Evolutionary conservation across 2,329 filamentous ascomycete genomes (phyloP).

Genomic region (Dactylellina haptotyla): DNA sequence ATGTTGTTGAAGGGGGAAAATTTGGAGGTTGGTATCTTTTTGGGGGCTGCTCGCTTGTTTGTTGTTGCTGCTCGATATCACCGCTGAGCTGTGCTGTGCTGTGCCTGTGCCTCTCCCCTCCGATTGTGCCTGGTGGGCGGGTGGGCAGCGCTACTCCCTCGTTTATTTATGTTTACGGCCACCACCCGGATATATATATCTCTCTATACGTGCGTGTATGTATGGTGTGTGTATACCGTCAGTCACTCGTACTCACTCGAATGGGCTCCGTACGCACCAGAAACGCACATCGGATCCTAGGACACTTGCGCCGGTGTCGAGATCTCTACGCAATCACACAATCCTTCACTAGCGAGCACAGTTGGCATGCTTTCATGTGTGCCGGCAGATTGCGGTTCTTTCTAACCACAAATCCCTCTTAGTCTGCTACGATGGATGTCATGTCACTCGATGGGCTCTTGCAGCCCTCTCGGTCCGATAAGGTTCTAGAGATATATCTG

Average conservation of each 20-base stretch:
- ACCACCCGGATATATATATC: too few relatives aligned
- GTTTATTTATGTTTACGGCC: too few relatives aligned
- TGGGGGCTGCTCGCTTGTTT: constrained; percentile 12
- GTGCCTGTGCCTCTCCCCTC: too few relatives aligned
- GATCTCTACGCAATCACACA: constrained; percentile 26
- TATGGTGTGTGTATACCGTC: too few relatives aligned
- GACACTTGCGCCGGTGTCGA: constrained; percentile 20
- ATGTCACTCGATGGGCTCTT: constrained; percentile 3
- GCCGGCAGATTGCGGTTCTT: constrained; percentile 23
- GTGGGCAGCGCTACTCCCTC: too few relatives aligned
- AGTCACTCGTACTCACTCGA: too few relatives aligned
- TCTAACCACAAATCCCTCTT: constrained; percentile 4
- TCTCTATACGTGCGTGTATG: too few relatives aligned
- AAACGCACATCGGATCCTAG: constrained; percentile 31
- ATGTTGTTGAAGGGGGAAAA: constrained; percentile 39
- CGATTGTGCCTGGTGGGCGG: too few relatives aligned
- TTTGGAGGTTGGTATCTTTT: constrained; percentile 52
- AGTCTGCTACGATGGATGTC: background rate
- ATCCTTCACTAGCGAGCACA: constrained; percentile 6
- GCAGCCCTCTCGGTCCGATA: background rate
- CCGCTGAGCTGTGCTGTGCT: too few relatives aligned
- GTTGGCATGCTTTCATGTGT: background rate
- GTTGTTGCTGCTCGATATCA: constrained; percentile 31
- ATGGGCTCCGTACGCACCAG: too few relatives aligned
- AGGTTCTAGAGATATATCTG: constrained; percentile 30